These are phyloP conservation scores for Hortaea werneckii DNA, from an alignment of 2,329 filamentous ascomycete genomes.

Conservation along the genomic window DNA sequence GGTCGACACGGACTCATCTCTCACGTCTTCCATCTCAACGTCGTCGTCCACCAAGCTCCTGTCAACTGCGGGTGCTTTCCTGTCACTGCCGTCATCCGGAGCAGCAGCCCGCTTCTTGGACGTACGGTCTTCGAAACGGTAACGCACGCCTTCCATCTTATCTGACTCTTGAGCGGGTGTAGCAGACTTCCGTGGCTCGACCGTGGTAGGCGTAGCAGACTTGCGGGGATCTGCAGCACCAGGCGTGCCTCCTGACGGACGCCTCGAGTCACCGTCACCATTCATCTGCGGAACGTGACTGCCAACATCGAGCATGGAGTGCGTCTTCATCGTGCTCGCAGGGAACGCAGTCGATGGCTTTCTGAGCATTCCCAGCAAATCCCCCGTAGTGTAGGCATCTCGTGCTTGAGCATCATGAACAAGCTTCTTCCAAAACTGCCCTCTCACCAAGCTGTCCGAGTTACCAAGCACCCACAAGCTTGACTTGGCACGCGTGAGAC, in stretches of 20 bases:
- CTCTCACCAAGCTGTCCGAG: constrained; percentile 72
- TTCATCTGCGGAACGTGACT: constrained; percentile 6
- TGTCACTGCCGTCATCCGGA: constrained; percentile 5
- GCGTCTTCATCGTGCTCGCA: constrained; percentile 9
- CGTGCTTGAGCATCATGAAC: constrained; percentile 70
- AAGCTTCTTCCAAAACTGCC: constrained; percentile 81
- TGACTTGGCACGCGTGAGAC: constrained; percentile 89
- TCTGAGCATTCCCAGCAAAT: constrained; percentile 46
- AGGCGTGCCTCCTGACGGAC: constrained; percentile 1
- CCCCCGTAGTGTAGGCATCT: constrained; percentile 64
- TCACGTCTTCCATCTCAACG: constrained; percentile 24
- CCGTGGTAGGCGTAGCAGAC: not conserved
- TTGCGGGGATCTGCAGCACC: not conserved
- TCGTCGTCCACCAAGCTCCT: constrained; percentile 25
- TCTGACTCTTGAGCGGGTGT: constrained; percentile 23
- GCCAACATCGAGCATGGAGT: constrained; percentile 17
- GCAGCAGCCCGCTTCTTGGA: constrained; percentile 11
- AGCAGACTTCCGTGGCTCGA: not conserved
- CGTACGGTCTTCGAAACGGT: constrained; percentile 21
- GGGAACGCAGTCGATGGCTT: constrained; percentile 39
- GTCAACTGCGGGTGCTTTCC: constrained; percentile 2
- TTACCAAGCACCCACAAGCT: constrained; percentile 96
- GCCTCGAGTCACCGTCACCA: not conserved
- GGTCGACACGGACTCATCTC: not conserved
- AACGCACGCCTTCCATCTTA: constrained; percentile 28